phyloP scores from a whole-genome alignment of 352 stramenopile genomes.

The Phytopythium helicoides region DNA sequence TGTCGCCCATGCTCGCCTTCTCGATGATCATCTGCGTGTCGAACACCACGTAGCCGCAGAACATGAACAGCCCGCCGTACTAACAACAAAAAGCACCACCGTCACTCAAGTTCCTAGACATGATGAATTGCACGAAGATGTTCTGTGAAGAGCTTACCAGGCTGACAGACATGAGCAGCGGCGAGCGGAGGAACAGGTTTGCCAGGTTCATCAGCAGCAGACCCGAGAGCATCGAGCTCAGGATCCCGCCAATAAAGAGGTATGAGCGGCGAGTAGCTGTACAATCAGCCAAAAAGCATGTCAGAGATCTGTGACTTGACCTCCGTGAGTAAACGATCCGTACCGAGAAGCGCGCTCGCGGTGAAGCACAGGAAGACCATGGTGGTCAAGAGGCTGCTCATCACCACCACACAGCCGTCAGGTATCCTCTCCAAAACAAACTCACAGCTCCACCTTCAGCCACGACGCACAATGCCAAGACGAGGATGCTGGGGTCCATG shows the following conservation, averaged over 20 bases:
- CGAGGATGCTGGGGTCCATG: conserved; percentile 73
- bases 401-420: conserved; percentile 2
- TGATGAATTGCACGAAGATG: neutral
- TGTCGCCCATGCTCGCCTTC: conserved; percentile 76
- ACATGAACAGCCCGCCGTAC: conserved; percentile 85
- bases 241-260: conserved; percentile 79
- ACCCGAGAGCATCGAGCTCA: conserved; percentile 63
- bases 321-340: too few relatives aligned
- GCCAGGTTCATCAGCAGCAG: conserved; percentile 48
- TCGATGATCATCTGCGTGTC: conserved; percentile 93
- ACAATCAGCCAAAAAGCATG: conserved; percentile 1
- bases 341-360: conserved; percentile 65
- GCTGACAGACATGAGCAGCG: conserved; percentile 49
- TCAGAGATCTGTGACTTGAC: too few relatives aligned
- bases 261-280: conserved; percentile 71
- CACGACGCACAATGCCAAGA: conserved; percentile 65
- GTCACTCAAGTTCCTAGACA: neutral
- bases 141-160: conserved; percentile 28
- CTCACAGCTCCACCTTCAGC: neutral
- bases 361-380: conserved; percentile 88
- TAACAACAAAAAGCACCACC: conserved; percentile 11
- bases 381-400: conserved; percentile 58
- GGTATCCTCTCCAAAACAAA: neutral
- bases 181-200: conserved; percentile 67
- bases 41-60: conserved; percentile 89